Percentiles rank a stretch among this genome's conserved stretches.
phyloP scores from a whole-genome alignment of 768 basidiomycete species.

The Termitomyces sp. region DNA sequence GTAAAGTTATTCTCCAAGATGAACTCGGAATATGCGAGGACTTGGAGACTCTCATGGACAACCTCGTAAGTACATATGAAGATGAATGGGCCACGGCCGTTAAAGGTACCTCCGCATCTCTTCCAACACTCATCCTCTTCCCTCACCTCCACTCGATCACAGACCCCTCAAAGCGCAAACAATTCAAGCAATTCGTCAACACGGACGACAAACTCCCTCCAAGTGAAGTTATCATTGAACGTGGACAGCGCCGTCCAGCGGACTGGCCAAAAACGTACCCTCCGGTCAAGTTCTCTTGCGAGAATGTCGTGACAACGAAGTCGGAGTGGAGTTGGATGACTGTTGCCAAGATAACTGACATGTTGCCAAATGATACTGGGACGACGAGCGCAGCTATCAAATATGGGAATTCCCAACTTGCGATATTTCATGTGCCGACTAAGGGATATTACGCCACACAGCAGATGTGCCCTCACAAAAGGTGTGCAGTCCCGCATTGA shows the following conservation, averaged over 20 bases:
- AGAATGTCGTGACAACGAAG: slow-evolving; percentile 19
- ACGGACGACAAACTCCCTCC: slow-evolving; percentile 40
- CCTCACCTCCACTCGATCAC: background rate
- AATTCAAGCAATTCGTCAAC: slow-evolving; percentile 65
- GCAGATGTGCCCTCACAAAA: slow-evolving; percentile 50
- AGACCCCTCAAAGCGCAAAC: slow-evolving; percentile 41
- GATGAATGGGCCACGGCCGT: slow-evolving; percentile 71
- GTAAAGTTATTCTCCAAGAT: slow-evolving; percentile 61
- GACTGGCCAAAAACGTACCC: slow-evolving; percentile 61
- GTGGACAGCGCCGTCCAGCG: slow-evolving; percentile 59
- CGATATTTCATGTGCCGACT: slow-evolving; percentile 58
- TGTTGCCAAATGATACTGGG: slow-evolving; percentile 38
- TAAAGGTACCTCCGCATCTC: slow-evolving; percentile 18
- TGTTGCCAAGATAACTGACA: slow-evolving; percentile 42
- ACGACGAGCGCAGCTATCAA: slow-evolving; percentile 52
- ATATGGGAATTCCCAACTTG: slow-evolving; percentile 62
- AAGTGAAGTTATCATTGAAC: slow-evolving; percentile 50
- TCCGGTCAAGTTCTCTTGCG: slow-evolving; percentile 34
- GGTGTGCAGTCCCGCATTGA: background rate
- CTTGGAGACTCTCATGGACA: slow-evolving; percentile 61
- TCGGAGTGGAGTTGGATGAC: slow-evolving; percentile 54
- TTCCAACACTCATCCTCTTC: background rate
- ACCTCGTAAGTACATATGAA: slow-evolving; percentile 57
- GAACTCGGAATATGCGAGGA: slow-evolving; percentile 67
- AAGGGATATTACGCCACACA: slow-evolving; percentile 62